These are phyloP conservation scores for Tephrocybe rancida DNA, from an alignment of 768 basidiomycete species.

Conservation along the genomic window DNA sequence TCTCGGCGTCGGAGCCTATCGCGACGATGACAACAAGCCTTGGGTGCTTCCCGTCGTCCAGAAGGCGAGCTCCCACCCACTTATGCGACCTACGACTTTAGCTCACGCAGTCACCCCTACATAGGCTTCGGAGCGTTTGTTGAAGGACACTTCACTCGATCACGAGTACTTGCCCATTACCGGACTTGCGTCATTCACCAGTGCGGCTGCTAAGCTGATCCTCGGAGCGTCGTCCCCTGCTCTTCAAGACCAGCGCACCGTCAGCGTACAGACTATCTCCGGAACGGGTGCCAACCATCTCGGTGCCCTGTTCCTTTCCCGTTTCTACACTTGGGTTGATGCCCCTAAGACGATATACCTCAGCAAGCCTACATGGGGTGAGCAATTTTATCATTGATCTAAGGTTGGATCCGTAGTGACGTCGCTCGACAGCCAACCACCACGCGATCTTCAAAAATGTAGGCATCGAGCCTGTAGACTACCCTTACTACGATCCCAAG, in stretches of 20 bases:
- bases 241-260: conserved; percentile 69
- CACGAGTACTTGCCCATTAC: conserved; percentile 94
- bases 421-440: conserved; percentile 73
- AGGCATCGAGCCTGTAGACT: conserved; percentile 82
- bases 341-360: conserved; percentile 76
- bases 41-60: conserved; percentile 93
- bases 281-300: conserved; percentile 97
- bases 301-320: conserved; percentile 82
- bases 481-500: conserved; percentile 92
- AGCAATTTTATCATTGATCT: conserved; percentile 25
- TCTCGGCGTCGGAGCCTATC: conserved; percentile 91
- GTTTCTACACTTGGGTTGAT: conserved; percentile 76
- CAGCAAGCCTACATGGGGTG: conserved; percentile 95
- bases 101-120: neutral
- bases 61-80: conserved; percentile 62
- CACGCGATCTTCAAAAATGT: conserved; percentile 90
- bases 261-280: conserved; percentile 90
- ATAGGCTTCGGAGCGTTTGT: conserved; percentile 73
- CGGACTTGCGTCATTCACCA: conserved; percentile 81
- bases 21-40: conserved; percentile 84
- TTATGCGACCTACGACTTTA: neutral
- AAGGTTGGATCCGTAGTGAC: neutral
- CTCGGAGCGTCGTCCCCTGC: conserved; percentile 74
- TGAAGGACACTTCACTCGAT: conserved; percentile 74
- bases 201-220: conserved; percentile 81